Percentiles rank a stretch among this genome's conserved stretches.
Evolutionary conservation across 2,329 filamentous ascomycete genomes (phyloP).

Genomic region (Xylariaceae sp.): DNA sequence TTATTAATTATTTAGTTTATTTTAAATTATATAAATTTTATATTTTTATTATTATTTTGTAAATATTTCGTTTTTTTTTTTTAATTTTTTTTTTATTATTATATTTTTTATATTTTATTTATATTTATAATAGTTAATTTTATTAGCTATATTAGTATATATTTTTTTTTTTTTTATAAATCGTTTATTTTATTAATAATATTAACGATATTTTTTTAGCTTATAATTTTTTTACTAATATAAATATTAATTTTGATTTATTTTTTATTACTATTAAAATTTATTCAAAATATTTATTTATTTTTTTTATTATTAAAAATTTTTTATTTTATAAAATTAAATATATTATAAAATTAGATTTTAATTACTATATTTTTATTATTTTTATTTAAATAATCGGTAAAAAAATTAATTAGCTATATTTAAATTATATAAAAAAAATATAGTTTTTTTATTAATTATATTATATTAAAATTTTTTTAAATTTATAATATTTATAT

Average conservation of each 20-base stretch:
- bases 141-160: not conserved
- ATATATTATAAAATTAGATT: not conserved
- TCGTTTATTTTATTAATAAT: not conserved
- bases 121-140: not conserved
- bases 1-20: not conserved
- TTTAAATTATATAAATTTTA: not conserved
- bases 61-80: not conserved
- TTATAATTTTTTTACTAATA: not conserved
- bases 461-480: not conserved
- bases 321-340: not conserved
- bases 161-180: not conserved
- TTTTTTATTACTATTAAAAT: not conserved
- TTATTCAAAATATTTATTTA: not conserved
- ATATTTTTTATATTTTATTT: not conserved
- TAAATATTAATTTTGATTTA: not conserved
- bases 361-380: not conserved
- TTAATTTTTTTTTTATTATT: not conserved
- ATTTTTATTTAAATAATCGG: not conserved
- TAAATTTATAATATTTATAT: no score
- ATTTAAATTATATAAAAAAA: no score
- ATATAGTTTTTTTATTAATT: not conserved
- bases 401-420: no score
- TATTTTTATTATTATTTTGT: not conserved
- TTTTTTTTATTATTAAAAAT: not conserved
- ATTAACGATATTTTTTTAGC: not conserved